Evolutionary conservation across 2,329 filamentous ascomycete genomes (phyloP).

Genomic region (Zymoseptoria tritici): DNA sequence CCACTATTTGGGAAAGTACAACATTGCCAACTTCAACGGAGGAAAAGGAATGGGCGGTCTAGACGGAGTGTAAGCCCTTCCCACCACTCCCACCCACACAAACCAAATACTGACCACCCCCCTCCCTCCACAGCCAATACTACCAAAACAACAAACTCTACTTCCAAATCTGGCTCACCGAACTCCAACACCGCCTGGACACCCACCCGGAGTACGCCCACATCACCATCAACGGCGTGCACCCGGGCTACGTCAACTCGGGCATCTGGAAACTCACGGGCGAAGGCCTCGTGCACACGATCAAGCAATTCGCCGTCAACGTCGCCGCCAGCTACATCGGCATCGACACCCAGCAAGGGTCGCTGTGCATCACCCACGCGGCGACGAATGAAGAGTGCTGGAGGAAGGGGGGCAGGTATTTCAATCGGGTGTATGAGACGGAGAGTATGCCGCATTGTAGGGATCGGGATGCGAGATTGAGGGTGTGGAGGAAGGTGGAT

Average conservation of each 20-base stretch:
- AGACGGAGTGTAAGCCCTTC: neutral
- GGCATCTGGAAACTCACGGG: constrained; percentile 24
- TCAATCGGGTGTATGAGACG: constrained; percentile 22
- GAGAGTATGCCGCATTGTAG: constrained; percentile 22
- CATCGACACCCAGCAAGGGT: constrained; percentile 22
- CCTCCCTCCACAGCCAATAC: constrained; percentile 6
- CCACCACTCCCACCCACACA: neutral
- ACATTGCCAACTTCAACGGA: constrained; percentile 21
- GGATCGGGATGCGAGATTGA: constrained; percentile 16
- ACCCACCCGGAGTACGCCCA: constrained; percentile 18
- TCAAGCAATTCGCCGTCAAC: constrained; percentile 4
- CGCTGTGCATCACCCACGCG: constrained; percentile 18
- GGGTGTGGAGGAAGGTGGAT: constrained; percentile 22
- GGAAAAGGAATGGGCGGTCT: neutral
- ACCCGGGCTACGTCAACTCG: constrained; percentile 28
- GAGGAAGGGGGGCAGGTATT: constrained; percentile 20
- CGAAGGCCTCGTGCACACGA: neutral
- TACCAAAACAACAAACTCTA: constrained; percentile 32
- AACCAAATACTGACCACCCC: neutral
- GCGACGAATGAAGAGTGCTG: constrained; percentile 15
- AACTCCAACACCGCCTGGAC: constrained; percentile 24
- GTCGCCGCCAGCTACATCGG: constrained; percentile 10
- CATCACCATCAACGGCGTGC: constrained; percentile 27
- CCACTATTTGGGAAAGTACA: constrained; percentile 1
- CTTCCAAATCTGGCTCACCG: constrained; percentile 30